A percentile compares a stretch with the other conserved stretches of the same genome.
These are phyloP conservation scores for Monosporascus cannonballus DNA, from an alignment of 2,329 filamentous ascomycete genomes.

Conservation along the genomic window DNA sequence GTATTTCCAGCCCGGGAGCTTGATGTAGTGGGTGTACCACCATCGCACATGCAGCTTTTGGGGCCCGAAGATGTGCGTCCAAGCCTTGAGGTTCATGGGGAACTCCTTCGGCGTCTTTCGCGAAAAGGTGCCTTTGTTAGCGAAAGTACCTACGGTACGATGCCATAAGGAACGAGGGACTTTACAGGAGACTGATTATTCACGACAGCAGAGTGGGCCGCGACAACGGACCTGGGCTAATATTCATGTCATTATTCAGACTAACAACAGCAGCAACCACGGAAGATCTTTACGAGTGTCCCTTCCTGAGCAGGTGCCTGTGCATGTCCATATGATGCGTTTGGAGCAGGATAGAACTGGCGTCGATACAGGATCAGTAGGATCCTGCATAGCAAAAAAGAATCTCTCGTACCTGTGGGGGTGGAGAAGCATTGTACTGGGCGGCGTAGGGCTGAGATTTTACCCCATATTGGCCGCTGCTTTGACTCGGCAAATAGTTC, in stretches of 20 bases:
- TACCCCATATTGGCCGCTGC: background rate
- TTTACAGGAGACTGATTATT: background rate
- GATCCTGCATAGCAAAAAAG: background rate
- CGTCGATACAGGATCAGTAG: background rate
- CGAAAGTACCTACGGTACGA: background rate
- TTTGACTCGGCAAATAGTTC: background rate
- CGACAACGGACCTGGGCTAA: background rate
- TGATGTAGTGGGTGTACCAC: constrained; percentile 2
- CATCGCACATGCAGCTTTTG: background rate
- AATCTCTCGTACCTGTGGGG: background rate
- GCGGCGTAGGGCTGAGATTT: background rate
- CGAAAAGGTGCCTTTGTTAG: background rate
- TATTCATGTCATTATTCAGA: background rate
- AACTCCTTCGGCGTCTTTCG: background rate
- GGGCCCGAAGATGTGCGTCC: background rate
- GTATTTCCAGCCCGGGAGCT: constrained; percentile 4
- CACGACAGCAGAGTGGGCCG: background rate
- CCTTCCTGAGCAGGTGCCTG: background rate
- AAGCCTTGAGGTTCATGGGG: background rate
- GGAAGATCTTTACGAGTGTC: background rate
- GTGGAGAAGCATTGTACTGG: background rate
- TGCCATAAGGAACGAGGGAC: background rate
- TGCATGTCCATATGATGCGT: background rate
- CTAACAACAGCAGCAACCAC: background rate
- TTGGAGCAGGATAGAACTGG: background rate